Percentiles rank a stretch among this genome's conserved stretches.
phyloP scores from a whole-genome alignment of 176 grass and related monocot genomes.

The Pontederia paniculata region DNA sequence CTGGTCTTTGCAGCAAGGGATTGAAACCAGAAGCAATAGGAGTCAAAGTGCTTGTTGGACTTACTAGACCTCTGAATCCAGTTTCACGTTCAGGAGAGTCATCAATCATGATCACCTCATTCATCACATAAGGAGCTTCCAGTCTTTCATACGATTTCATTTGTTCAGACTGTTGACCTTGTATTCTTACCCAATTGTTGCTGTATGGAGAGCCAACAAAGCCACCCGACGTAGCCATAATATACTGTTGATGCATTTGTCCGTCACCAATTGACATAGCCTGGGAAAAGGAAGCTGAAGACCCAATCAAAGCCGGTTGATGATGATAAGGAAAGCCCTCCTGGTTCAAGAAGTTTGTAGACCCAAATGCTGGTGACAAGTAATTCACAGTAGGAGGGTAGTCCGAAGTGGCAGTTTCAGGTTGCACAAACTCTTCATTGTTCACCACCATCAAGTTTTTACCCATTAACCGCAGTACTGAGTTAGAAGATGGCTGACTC shows the following conservation, averaged over 20 bases:
- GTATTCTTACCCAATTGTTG: conserved; percentile 23
- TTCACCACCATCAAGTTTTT: conserved; percentile 89
- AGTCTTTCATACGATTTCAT: conserved; percentile 25
- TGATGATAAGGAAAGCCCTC: conserved; percentile 10
- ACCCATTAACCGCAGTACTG: conserved; percentile 81
- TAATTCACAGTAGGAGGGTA: conserved; percentile 32
- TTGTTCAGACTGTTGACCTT: conserved; percentile 27
- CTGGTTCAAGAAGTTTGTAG: neutral
- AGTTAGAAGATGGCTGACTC: conserved; percentile 54
- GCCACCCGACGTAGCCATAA: conserved; percentile 1
- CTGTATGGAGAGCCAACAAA: conserved; percentile 27
- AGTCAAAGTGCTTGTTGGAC: conserved; percentile 19
- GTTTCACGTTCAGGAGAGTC: conserved; percentile 39
- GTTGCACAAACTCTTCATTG: conserved; percentile 56
- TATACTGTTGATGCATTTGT: conserved; percentile 22
- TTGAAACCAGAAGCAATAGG: conserved; percentile 25
- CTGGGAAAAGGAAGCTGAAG: conserved; percentile 35
- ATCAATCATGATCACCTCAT: conserved; percentile 64
- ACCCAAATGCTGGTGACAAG: conserved; percentile 35
- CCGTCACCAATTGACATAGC: conserved; percentile 19
- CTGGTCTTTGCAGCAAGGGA: conserved; percentile 24
- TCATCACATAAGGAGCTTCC: conserved; percentile 34
- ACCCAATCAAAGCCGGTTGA: conserved; percentile 32
- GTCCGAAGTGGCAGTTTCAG: conserved; percentile 37
- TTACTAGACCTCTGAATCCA: conserved; percentile 29